phyloP scores from a whole-genome alignment of 2,329 filamentous ascomycete species.

The Xylariales sp. region DNA sequence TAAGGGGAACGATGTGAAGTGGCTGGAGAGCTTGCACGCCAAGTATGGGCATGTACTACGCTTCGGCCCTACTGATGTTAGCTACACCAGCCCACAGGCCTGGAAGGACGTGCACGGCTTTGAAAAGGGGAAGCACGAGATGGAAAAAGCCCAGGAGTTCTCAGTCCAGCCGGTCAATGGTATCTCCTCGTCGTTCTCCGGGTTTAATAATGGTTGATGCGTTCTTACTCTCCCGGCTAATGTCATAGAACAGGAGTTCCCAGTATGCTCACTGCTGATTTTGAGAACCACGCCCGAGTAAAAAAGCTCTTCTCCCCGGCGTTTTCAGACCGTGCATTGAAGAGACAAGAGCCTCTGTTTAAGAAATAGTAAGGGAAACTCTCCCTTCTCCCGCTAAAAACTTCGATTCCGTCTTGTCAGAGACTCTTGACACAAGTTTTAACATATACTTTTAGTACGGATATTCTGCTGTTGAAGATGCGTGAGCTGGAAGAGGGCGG shows the following conservation, averaged over 20 bases:
- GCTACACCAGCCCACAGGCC: constrained; percentile 12
- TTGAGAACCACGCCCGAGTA: constrained; percentile 13
- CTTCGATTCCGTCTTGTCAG: not conserved
- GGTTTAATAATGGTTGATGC: not conserved
- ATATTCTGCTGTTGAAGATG: constrained; percentile 30
- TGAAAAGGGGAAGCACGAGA: constrained; percentile 8
- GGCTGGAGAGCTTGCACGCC: constrained; percentile 15
- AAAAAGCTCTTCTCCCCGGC: constrained; percentile 15
- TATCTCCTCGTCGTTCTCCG: not conserved
- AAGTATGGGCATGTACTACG: constrained; percentile 16
- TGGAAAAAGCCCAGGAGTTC: constrained; percentile 8
- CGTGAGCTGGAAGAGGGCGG: constrained; percentile 17
- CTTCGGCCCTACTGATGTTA: constrained; percentile 16
- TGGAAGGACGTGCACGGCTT: constrained; percentile 17
- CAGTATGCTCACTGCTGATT: constrained; percentile 13
- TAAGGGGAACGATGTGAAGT: constrained; percentile 14
- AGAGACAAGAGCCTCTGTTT: constrained; percentile 20
- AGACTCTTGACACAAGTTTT: not conserved
- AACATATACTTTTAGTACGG: constrained; percentile 12
- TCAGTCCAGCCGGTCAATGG: constrained; percentile 13
- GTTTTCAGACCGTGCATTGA: constrained; percentile 15
- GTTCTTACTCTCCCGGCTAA: too few species aligned
- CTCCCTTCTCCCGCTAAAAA: not conserved
- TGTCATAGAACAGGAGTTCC: constrained; percentile 5
- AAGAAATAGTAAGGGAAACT: constrained; percentile 26